Base-by-base conservation (phyloP, 768 basidiomycete species). In the Rhodotorula kratochvilovae region DNA sequence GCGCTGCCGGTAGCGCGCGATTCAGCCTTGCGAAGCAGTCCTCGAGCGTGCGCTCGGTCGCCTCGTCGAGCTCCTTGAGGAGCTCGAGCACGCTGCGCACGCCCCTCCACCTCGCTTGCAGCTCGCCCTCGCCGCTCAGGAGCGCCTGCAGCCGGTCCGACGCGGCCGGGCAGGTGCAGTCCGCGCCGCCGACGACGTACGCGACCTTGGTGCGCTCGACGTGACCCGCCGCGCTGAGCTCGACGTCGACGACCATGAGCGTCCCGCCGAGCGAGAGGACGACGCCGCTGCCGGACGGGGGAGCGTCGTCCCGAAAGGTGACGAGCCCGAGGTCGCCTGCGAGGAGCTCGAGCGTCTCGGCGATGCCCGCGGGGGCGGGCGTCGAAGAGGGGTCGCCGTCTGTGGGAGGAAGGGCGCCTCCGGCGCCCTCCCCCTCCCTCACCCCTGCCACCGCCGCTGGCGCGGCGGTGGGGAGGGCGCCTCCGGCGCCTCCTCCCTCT, bases 171-270 rank as follows among this genome's bases (percentile, higher is more conserved):
- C 68, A 70, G 8, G 66, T 58, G 2, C 57, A 54, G 42, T 65
- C 61, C 48, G 62, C 45, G 29, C 62, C 66, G 11, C 43, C 66
- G 25, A 39, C 58, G 25, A 70, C 68, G 35, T 74, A 74, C 29
- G 68, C 61, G 46, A 74, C 64, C 61, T 74, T 74, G 39, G 66
- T 50, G 19, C 15, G 35, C 35, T 53, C 60, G 43, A 66, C 61
- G 46, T 11, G 23, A 15, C 59, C 58, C 45, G 43, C 19, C 39
- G 31, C 55, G 29, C 16, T 25, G 36, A 74, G 62, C 39, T 70
- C 55, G 29, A 70, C 31, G 43, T 74, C 72, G 53, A 74, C 58
- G 33, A 67, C 72, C 72, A 74, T 70, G 61, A 67, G 65, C 29
- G 70, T 70, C 17, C 72, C 72, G 1, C 72, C 72, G 36, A 74